Evolutionary conservation across 345 rosid species (phyloP), one percentile per base, ranked within the genome.

Genomic region (Nasturtium officinale): DNA sequence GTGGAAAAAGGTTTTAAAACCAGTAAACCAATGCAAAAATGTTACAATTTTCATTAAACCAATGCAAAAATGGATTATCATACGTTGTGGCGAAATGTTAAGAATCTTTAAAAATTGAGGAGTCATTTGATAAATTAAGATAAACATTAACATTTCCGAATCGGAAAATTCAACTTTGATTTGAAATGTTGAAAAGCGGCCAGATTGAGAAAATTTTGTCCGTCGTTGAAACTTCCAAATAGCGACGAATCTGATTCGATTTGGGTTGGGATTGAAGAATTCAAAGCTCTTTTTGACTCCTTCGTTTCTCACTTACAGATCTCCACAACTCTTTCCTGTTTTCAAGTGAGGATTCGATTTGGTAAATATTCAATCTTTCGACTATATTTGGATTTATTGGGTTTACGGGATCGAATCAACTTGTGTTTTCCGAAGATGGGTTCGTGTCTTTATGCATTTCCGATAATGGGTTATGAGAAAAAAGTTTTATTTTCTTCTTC

Each of bases 221-320:
- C 30, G 10, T 60, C 20, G 51, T 42, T 25, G 50, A 25, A 61
- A 40, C 21, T 40, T 48, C 15, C 33, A 17, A 12, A 61, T 53
- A 59, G 70, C 25, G 59, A 60, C 72, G 72, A 74, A 74, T 74
- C 78, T 74, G 78, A 38, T 66, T 66, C 79, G 66, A 62, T 69
- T 69, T 63, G n/a, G 65, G 16, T 54, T 62, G 5, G 23, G 18
- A 51, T 51, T 18, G 20, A 60, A 68, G 56, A 75, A 30, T 33
- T 33, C 2, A 3, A 56, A 3, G 29, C 26, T n/a, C 48, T 60
- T 40, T 21, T 42, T 37, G 32, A 37, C 67, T 59, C 64, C 38
- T 8, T 46, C 37, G 59, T 65, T 67, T 40, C 71, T 48, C 9
- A 20, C 15, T 28, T 45, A 12, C 15, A 61, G 60, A 63, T 65